Base-by-base conservation (phyloP, 2,329 filamentous ascomycete species). In the Annulohypoxylon truncatum region DNA sequence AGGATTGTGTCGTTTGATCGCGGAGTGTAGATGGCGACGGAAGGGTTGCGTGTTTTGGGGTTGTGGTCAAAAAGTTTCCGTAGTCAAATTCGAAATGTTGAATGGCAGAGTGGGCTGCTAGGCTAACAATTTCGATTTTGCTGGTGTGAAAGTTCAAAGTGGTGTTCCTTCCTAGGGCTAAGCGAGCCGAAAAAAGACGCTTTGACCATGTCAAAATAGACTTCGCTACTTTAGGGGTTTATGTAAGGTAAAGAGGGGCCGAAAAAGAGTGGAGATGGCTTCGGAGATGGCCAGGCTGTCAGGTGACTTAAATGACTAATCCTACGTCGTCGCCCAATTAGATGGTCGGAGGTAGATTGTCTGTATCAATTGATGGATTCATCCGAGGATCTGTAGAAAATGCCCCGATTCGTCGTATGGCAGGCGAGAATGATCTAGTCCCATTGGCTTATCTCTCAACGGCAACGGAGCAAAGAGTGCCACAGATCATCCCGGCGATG, bases 41-140 rank as follows among this genome's bases (percentile, higher is more conserved):
- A 56, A 64, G 48, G 60, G 60, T 59, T 59, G 55, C n/a, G 58
- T 64, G 50, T 61, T 67, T 54, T 35, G 64, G 61, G 64, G 61
- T 67, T 59, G 60, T 66, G 50, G 61, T 63, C 35, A 15, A 63
- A 66, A 69, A 61, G 53, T 68, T 69, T 57, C 55, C 48, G 61
- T 61, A 55, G 53, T 66, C 50, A 58, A 66, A 54, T 56, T 65
- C 48, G 40, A 59, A 53, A 47, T 59, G 52, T 42, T 10, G 38
- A 33, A 50, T 42, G 58, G 54, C 47, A 61, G 55, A 66, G 56
- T 68, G 62, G 60, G 64, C 22, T 61, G 42, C 46, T 55, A 50
- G 38, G 57, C 64, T 64, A 18, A 54, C n/a, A 69, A 62, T 67
- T 71, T 70, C 29, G 60, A 68, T 67, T 71, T 69, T 65, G 56